Conservation (phyloP, 495 filamentous ascomycete species). For the Podospora pseudoanserina region DNA sequence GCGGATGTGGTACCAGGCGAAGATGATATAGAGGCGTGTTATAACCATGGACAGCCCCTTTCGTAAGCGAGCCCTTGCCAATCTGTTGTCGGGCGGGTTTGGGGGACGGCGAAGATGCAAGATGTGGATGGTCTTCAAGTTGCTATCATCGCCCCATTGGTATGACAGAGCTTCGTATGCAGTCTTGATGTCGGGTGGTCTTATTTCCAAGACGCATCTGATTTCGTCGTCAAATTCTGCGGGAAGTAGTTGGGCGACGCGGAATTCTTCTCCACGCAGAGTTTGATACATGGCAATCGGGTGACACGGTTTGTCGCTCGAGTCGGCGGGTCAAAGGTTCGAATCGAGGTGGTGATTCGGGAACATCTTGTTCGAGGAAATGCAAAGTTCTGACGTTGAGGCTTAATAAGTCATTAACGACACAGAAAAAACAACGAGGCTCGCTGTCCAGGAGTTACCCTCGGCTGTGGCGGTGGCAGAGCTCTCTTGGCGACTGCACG, state of each 20-base stretch:
- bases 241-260: neutral
- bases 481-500: neutral
- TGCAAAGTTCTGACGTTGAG: too few relatives aligned
- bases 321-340: too few relatives aligned
- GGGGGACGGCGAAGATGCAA: neutral
- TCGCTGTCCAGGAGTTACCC: neutral
- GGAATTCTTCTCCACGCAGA: neutral
- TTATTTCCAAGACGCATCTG: neutral
- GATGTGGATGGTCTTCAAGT: neutral
- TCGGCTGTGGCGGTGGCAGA: neutral
- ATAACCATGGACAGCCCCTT: neutral
- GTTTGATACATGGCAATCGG: neutral
- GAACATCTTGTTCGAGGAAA: too few relatives aligned
- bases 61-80: neutral
- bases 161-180: neutral
- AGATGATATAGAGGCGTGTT: neutral
- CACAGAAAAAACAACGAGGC: neutral
- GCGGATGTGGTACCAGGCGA: neutral
- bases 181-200: neutral
- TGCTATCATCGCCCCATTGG: neutral
- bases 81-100: neutral
- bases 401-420: neutral
- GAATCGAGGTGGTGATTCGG: too few relatives aligned
- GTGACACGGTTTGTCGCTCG: too few relatives aligned
- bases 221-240: neutral